Base-by-base conservation (phyloP, 208 protist species). In the Strigomonas culicis region DNA sequence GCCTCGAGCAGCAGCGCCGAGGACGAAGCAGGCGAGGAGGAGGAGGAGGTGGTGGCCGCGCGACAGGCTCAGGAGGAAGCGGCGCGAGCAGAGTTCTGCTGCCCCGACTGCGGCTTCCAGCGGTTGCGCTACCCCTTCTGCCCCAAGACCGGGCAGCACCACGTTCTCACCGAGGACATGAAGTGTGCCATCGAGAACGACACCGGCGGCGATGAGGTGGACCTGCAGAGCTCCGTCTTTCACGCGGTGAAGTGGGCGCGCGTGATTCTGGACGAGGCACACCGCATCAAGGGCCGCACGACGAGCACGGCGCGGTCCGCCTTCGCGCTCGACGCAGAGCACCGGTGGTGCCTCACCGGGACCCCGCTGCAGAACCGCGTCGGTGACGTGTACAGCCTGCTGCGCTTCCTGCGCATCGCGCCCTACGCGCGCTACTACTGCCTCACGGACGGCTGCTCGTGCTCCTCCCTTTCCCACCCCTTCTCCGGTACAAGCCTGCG, bases 301-400 rank as follows among this genome's bases (percentile, higher is more conserved):
- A 96, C 88, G 46, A 92, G 77, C 73, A 95, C 92, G 10, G 82
- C 91, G 10, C 86, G 87, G 53, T 81, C 86, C 15, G 86, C 88
- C 25, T 95, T 94, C 71, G 86, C 92, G 36, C 68, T 97, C 15
- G 44, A 72, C 10, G 80, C 82, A 1, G 74, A 94, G 59, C 77
- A 90, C 59, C 80, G 84, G 21, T 98, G 95, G 95, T 96, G 92
- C 52, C 79, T 97, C 25, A 96, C 92, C 10, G 97, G 97, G 59
- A 99, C 97, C 13, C 97, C 97, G 28, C 72, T 98, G 52, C 98
- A 99, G 77, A 99, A 99, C 77, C 97, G 98, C 70, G 96, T 98
- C 30, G 90, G 95, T 19, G 98, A 99, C 75, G 65, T 99, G 24
- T 99, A 97, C 83, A 92, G 91, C 51, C 85, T 99, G 43, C 77